Evolutionary conservation across 1,284 basidiomycete species (phyloP).

Genomic region (Apiotrichum domesticum): DNA sequence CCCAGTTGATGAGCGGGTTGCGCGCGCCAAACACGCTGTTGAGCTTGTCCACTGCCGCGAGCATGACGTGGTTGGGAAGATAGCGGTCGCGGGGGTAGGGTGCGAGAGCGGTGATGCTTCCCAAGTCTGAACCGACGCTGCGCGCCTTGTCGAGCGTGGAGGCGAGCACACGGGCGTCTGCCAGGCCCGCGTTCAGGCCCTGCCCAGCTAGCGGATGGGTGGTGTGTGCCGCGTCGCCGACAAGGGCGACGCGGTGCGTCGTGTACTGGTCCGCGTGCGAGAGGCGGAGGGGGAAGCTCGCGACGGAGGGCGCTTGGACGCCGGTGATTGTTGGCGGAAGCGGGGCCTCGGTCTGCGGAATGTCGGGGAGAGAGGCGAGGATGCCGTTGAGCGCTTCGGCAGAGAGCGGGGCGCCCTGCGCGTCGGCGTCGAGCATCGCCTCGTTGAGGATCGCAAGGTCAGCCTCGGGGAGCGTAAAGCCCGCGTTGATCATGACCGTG

Average conservation of each 20-base stretch:
- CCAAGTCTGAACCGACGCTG: slow-evolving; percentile 67
- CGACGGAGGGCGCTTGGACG: slow-evolving; percentile 69
- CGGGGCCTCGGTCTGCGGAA: slow-evolving; percentile 44
- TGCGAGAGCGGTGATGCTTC: slow-evolving; percentile 68
- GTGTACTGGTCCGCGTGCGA: slow-evolving; percentile 84
- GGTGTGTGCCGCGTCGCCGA: slow-evolving; percentile 95
- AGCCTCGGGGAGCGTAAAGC: slow-evolving; percentile 76
- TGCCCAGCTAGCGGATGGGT: slow-evolving; percentile 97
- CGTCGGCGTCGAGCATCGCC: slow-evolving; percentile 52
- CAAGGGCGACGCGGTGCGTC: slow-evolving; percentile 55
- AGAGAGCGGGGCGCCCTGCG: slow-evolving; percentile 16
- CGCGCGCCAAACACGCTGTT: slow-evolving; percentile 73
- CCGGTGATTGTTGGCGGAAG: slow-evolving; percentile 70
- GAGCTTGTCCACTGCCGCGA: slow-evolving; percentile 78
- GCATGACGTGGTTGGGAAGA: slow-evolving; percentile 73
- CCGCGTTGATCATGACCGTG: slow-evolving; percentile 76
- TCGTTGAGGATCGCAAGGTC: slow-evolving; percentile 66
- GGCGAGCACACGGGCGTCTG: slow-evolving; percentile 68
- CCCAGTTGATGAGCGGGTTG: slow-evolving; percentile 68
- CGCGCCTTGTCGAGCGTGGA: slow-evolving; percentile 58
- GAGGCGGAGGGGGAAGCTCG: slow-evolving; percentile 84
- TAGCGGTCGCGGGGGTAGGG: slow-evolving; percentile 76
- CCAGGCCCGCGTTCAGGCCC: slow-evolving; percentile 87
- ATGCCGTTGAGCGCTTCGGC: slow-evolving; percentile 22
- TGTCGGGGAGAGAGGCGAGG: slow-evolving; percentile 47